Percentiles rank a stretch among this genome's conserved stretches.
Evolutionary conservation across 805 yeast species (phyloP).

Genomic region (Spathaspora boniae): DNA sequence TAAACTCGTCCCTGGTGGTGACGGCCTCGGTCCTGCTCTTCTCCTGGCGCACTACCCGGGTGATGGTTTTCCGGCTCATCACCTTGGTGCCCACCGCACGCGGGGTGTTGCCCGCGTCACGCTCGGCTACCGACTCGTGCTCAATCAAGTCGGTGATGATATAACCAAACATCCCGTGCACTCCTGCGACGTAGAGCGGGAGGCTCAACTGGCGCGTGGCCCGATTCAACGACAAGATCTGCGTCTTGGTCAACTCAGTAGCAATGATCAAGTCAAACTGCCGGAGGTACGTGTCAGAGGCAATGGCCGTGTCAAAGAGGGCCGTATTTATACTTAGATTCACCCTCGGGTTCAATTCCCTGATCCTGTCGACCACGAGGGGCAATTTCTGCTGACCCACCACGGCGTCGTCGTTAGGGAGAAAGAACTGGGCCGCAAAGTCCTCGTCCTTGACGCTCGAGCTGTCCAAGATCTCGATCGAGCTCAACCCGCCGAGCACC

Average conservation of each 20-base stretch:
- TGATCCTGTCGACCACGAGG: slow-evolving; percentile 53
- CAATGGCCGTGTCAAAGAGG: slow-evolving; percentile 15
- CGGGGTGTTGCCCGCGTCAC: slow-evolving; percentile 43
- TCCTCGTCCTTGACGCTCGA: slow-evolving; percentile 56
- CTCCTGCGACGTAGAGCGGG: slow-evolving; percentile 65
- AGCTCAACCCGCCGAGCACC: slow-evolving; percentile 84
- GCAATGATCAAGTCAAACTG: slow-evolving; percentile 71
- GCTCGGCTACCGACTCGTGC: slow-evolving; percentile 55
- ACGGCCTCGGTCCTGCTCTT: slow-evolving; percentile 42
- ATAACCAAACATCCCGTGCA: slow-evolving; percentile 81
- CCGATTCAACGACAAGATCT: slow-evolving; percentile 48
- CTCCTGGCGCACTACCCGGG: slow-evolving; percentile 26
- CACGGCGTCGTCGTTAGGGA: slow-evolving; percentile 48
- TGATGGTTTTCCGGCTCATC: slow-evolving; percentile 43
- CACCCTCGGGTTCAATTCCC: slow-evolving; percentile 80
- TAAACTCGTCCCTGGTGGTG: slow-evolving; percentile 35
- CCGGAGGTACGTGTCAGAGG: slow-evolving; percentile 40
- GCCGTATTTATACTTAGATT: slow-evolving; percentile 44
- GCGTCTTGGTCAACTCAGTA: slow-evolving; percentile 52
- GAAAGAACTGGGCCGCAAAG: slow-evolving; percentile 71
- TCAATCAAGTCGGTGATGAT: slow-evolving; percentile 73
- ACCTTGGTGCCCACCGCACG: slow-evolving; percentile 43
- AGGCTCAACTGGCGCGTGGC: slow-evolving; percentile 53
- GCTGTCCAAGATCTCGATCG: slow-evolving; percentile 65
- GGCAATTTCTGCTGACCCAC: slow-evolving; percentile 56